These are phyloP conservation scores for Malassezia nana DNA, from an alignment of 1,284 basidiomycete genomes.

Conservation along the genomic window DNA sequence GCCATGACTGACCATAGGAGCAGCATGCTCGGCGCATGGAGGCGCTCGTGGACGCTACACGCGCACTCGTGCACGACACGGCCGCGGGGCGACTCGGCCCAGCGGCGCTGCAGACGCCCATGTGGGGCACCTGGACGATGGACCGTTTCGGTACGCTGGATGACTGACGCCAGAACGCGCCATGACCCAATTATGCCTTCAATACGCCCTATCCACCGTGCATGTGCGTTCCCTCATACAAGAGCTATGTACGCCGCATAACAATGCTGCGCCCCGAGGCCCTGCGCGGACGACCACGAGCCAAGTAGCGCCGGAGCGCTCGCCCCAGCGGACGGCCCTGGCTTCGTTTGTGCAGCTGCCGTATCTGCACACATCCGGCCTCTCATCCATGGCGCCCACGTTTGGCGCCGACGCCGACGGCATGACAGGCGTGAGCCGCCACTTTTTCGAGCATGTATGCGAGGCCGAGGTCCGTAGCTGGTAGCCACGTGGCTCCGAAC, in stretches of 20 bases:
- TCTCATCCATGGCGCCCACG: constrained; percentile 6
- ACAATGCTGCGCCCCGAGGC: neutral
- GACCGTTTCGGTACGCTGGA: constrained; percentile 28
- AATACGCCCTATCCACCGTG: constrained; percentile 11
- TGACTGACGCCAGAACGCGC: neutral
- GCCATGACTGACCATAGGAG: constrained; percentile 7
- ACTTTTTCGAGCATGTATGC: constrained; percentile 32
- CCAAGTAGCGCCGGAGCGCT: neutral
- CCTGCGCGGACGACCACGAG: neutral
- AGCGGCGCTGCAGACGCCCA: constrained; percentile 23
- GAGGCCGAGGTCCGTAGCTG: constrained; percentile 38
- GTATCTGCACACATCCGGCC: constrained; percentile 25
- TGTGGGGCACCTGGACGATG: constrained; percentile 41
- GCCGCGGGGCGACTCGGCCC: constrained; percentile 22
- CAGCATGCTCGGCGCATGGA: constrained; percentile 24
- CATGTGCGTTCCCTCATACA: constrained; percentile 3
- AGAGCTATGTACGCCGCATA: constrained; percentile 2
- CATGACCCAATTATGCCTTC: constrained; percentile 2
- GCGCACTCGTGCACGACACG: constrained; percentile 23
- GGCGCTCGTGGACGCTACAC: constrained; percentile 19
- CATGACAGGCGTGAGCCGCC: constrained; percentile 17
- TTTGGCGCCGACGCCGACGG: constrained; percentile 12
- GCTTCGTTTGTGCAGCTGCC: constrained; percentile 28
- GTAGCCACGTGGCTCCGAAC: constrained; percentile 3
- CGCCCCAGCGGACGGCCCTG: constrained; percentile 16